phyloP scores from a whole-genome alignment of 257 asterid genomes.

The Scutellaria minor region DNA sequence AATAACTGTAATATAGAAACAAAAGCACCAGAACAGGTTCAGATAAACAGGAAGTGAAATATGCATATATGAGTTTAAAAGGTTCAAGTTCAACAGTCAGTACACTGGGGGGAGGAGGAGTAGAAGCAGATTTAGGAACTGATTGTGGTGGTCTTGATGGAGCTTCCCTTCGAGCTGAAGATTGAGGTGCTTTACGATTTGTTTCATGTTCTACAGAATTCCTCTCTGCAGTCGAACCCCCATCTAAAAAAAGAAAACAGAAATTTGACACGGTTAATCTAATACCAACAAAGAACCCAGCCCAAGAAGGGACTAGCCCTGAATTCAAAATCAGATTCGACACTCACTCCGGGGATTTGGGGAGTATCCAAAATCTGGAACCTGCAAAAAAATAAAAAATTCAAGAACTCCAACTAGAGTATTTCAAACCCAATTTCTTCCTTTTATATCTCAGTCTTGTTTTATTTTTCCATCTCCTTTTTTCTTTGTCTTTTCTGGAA shows the following conservation, averaged over 20 bases:
- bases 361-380: constrained; percentile 75
- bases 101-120: constrained; percentile 82
- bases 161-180: constrained; percentile 58
- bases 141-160: constrained; percentile 74
- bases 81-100: constrained; percentile 34
- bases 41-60: neutral
- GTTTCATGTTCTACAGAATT: constrained; percentile 59
- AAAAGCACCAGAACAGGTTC: constrained; percentile 10
- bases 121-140: constrained; percentile 64
- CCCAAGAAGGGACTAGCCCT: constrained; percentile 7
- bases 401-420: constrained; percentile 32
- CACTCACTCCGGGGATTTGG: constrained; percentile 84
- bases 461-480: constrained; percentile 14
- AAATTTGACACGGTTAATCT: constrained; percentile 11
- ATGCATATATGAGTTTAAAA: constrained; percentile 2
- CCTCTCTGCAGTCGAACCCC: constrained; percentile 79
- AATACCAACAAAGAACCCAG: neutral
- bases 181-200: constrained; percentile 64
- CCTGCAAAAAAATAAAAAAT: constrained; percentile 53
- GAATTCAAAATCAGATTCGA: constrained; percentile 34
- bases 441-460: constrained; percentile 2
- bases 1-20: constrained; percentile 1
- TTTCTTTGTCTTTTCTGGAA: constrained; percentile 13
- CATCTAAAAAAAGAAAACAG: constrained; percentile 54
- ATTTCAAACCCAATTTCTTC: constrained; percentile 17